Conservation (phyloP, 306 rosid species). For the Trifolium pratense region DNA sequence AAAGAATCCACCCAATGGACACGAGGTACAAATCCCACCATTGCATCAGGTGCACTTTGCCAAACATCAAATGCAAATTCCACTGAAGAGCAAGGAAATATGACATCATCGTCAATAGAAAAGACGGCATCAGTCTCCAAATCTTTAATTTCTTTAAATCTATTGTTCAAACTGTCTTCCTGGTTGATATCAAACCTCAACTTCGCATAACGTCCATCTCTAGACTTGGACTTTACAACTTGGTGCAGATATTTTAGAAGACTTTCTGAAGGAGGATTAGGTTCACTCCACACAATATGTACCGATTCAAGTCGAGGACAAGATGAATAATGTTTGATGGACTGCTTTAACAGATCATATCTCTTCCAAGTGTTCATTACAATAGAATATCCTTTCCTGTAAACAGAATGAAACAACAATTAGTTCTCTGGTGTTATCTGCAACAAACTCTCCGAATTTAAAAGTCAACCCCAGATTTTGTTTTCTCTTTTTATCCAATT, state of each 20-base stretch:
- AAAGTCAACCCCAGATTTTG: constrained; percentile 4
- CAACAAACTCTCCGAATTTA: constrained; percentile 1
- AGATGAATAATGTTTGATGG: constrained; percentile 77
- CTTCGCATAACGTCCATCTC: constrained; percentile 54
- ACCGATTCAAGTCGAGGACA: constrained; percentile 78
- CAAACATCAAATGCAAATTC: constrained; percentile 91
- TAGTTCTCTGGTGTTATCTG: constrained; percentile 18
- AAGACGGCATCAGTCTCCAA: constrained; percentile 81
- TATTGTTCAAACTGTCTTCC: constrained; percentile 93
- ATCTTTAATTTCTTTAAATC: constrained; percentile 79
- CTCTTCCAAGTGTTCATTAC: constrained; percentile 99
- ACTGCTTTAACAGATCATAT: constrained; percentile 90
- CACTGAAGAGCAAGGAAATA: constrained; percentile 86
- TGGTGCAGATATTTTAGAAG: constrained; percentile 55
- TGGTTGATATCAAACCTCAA: constrained; percentile 74
- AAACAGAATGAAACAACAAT: constrained; percentile 21
- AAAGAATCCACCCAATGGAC: constrained; percentile 70
- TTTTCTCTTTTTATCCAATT: not conserved
- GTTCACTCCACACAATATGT: constrained; percentile 95
- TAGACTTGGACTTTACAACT: constrained; percentile 51
- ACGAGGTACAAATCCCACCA: constrained; percentile 99
- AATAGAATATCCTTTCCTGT: constrained; percentile 88
- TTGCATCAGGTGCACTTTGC: constrained; percentile 89
- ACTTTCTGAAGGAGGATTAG: constrained; percentile 70
- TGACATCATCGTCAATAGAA: constrained; percentile 91